phyloP scores from a whole-genome alignment of 192 early-diverging fungal species.

The Diversispora eburnea region DNA sequence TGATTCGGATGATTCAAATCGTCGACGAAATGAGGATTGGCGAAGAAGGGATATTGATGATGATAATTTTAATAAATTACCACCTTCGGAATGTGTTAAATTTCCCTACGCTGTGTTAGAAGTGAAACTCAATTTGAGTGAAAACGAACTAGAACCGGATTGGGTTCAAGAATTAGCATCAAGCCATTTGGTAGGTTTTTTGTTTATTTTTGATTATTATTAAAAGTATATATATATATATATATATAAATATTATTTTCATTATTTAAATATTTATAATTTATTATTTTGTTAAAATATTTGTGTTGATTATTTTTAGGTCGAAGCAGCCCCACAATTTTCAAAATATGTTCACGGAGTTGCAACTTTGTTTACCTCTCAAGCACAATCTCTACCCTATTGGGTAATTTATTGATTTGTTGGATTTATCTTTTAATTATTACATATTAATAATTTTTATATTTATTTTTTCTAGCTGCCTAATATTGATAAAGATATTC shows the following conservation, averaged over 20 bases:
- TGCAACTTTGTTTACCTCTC: slow-evolving; percentile 61
- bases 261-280: no score
- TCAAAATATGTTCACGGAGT: slow-evolving; percentile 88
- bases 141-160: slow-evolving; percentile 61
- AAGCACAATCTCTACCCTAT: slow-evolving; percentile 60
- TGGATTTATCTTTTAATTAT: neutral
- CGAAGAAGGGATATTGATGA: slow-evolving; percentile 78
- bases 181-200: slow-evolving; percentile 49
- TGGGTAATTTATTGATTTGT: slow-evolving; percentile 38
- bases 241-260: no score
- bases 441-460: neutral
- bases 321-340: slow-evolving; percentile 79
- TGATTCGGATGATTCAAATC: slow-evolving; percentile 47
- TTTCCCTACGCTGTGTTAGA: slow-evolving; percentile 97
- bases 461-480: slow-evolving; percentile 12
- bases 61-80: slow-evolving; percentile 70
- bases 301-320: slow-evolving; percentile 9
- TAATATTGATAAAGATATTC: slow-evolving; percentile 30
- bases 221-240: neutral
- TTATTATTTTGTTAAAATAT: neutral
- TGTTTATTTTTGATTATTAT: neutral
- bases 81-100: slow-evolving; percentile 68
- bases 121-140: slow-evolving; percentile 72
- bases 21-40: slow-evolving; percentile 84
- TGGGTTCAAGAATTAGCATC: slow-evolving; percentile 77